A percentile compares a stretch with the other conserved stretches of the same genome.
phyloP scores from a whole-genome alignment of 2,329 filamentous ascomycete species.

The Fusarium cyanostomum region DNA sequence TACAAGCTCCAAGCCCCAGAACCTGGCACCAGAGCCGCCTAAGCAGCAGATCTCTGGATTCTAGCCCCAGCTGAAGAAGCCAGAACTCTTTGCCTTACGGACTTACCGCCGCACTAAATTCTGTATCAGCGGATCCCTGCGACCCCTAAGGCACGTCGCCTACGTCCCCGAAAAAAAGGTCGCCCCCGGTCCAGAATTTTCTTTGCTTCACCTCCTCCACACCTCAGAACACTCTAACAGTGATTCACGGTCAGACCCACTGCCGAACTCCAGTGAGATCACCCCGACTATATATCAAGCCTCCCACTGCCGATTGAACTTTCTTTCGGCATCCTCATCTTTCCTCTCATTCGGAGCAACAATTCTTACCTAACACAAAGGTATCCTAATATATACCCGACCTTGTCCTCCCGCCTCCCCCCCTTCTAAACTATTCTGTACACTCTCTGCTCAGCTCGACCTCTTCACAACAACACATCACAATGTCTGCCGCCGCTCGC shows the following conservation, averaged over 20 bases:
- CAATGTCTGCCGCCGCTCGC: slow-evolving; percentile 50
- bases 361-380: neutral
- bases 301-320: slow-evolving; percentile 22
- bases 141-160: slow-evolving; percentile 18
- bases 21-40: slow-evolving; percentile 16
- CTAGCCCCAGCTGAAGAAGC: slow-evolving; percentile 35
- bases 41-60: slow-evolving; percentile 30
- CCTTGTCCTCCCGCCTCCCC: neutral
- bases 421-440: neutral
- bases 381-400: slow-evolving; percentile 17
- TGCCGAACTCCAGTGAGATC: slow-evolving; percentile 5
- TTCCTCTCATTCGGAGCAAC: slow-evolving; percentile 14
- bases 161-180: slow-evolving; percentile 24
- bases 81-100: slow-evolving; percentile 40
- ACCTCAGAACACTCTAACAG: slow-evolving; percentile 22
- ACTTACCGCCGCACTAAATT: slow-evolving; percentile 45
- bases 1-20: slow-evolving; percentile 15
- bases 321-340: slow-evolving; percentile 18
- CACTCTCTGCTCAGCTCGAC: slow-evolving; percentile 14
- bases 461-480: slow-evolving; percentile 27
- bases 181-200: slow-evolving; percentile 15
- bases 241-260: slow-evolving; percentile 34
- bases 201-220: slow-evolving; percentile 25
- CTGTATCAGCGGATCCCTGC: slow-evolving; percentile 40
- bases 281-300: slow-evolving; percentile 39